Conservation (phyloP, 2,329 filamentous ascomycete genomes). For the Pseudocercospora macadamiae region DNA sequence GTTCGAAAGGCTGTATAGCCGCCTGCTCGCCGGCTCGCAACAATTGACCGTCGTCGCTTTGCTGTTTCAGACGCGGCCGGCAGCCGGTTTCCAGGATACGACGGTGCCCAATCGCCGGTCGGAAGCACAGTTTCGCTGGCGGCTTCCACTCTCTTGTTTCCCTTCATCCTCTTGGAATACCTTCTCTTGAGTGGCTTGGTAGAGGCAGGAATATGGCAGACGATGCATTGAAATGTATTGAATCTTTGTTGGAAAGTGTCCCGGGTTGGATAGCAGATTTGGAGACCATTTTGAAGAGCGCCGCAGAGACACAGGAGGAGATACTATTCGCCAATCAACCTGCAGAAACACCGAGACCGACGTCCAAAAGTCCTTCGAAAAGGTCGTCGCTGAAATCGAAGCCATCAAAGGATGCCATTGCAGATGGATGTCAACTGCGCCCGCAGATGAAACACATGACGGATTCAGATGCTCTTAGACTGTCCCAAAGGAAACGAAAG, state of each 20-base stretch:
- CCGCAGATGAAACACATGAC: constrained; percentile 33
- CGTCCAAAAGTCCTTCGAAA: constrained; percentile 21
- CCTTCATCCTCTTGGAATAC: neutral
- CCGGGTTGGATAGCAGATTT: constrained; percentile 39
- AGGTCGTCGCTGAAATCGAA: constrained; percentile 31
- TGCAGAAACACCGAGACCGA: constrained; percentile 6
- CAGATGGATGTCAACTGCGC: constrained; percentile 15
- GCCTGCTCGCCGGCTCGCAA: neutral
- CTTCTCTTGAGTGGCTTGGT: neutral
- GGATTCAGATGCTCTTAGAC: constrained; percentile 32
- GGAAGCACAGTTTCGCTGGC: neutral
- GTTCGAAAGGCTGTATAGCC: neutral
- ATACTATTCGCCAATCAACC: constrained; percentile 30
- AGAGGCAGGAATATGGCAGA: constrained; percentile 33
- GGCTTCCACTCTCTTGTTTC: constrained; percentile 3
- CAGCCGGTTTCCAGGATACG: neutral
- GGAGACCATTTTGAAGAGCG: constrained; percentile 32
- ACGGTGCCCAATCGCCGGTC: neutral
- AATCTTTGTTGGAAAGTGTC: constrained; percentile 34
- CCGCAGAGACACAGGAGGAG: constrained; percentile 33
- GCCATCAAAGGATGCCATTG: constrained; percentile 4
- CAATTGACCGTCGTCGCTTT: neutral
- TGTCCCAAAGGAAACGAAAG: constrained; percentile 47
- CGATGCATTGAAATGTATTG: constrained; percentile 35
- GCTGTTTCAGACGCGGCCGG: neutral